phyloP scores from a whole-genome alignment of 345 rosid genomes.

The Firmiana major region DNA sequence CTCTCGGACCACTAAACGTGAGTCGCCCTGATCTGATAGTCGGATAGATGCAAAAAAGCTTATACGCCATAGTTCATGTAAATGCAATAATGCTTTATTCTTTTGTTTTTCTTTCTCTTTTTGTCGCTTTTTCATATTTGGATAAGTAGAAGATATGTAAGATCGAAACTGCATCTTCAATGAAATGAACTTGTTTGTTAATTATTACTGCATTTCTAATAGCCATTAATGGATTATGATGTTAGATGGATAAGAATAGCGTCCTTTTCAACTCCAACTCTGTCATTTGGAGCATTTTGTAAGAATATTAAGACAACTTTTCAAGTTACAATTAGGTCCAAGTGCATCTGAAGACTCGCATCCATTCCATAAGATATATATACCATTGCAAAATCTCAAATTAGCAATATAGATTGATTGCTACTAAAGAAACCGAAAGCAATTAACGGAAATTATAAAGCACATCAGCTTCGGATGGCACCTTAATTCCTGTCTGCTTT shows the following conservation, averaged over 20 bases:
- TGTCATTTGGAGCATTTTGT: neutral
- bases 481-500: no score
- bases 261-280: conserved; percentile 23
- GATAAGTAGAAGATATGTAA: neutral
- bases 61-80: neutral
- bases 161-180: neutral
- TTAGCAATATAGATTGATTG: no score
- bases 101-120: neutral
- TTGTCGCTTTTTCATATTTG: neutral
- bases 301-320: neutral
- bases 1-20: neutral
- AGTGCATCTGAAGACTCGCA: no score
- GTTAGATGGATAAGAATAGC: conserved; percentile 13
- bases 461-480: no score
- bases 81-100: neutral
- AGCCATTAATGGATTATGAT: neutral
- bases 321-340: neutral
- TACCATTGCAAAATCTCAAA: no score
- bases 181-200: neutral
- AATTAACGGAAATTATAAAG: no score
- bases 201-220: neutral
- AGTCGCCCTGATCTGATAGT: neutral
- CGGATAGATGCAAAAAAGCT: neutral
- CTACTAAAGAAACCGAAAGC: no score
- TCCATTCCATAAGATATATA: no score